These are phyloP conservation scores for Ceratocystis alfenasii DNA, from an alignment of 2,329 filamentous ascomycete species.

Conservation along the genomic window DNA sequence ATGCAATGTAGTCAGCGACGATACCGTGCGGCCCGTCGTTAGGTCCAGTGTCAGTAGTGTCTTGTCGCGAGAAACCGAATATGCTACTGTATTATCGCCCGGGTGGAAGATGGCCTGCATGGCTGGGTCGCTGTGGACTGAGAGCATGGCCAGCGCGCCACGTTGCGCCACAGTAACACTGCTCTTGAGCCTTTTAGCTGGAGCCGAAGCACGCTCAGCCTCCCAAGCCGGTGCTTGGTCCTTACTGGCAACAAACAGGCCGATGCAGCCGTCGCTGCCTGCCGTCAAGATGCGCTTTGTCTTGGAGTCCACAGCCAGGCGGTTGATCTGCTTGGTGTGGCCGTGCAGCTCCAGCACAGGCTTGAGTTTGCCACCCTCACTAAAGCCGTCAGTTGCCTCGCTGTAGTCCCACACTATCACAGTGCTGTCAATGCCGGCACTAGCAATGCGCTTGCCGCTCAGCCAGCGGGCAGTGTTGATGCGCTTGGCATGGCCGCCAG, in stretches of 20 bases:
- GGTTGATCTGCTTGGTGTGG: conserved; percentile 63
- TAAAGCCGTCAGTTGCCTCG: conserved; percentile 49
- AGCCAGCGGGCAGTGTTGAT: conserved; percentile 78
- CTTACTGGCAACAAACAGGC: conserved; percentile 79
- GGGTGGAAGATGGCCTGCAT: conserved; percentile 77
- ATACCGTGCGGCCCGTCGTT: conserved; percentile 64
- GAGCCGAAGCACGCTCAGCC: conserved; percentile 44
- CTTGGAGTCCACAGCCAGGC: conserved; percentile 57
- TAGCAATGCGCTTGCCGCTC: conserved; percentile 60
- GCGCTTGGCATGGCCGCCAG: conserved; percentile 63
- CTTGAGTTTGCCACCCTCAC: conserved; percentile 53
- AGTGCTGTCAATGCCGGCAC: conserved; percentile 71
- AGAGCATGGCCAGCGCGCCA: conserved; percentile 64
- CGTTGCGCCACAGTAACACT: conserved; percentile 49
- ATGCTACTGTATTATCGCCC: conserved; percentile 73
- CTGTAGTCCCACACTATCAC: conserved; percentile 83
- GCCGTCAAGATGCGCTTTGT: conserved; percentile 74
- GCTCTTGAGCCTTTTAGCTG: conserved; percentile 34
- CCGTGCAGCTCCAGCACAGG: conserved; percentile 73
- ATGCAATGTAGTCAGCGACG: conserved; percentile 71
- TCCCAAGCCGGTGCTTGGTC: conserved; percentile 63
- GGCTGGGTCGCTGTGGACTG: conserved; percentile 60
- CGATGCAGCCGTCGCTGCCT: conserved; percentile 69
- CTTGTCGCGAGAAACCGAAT: conserved; percentile 86
- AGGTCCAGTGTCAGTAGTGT: conserved; percentile 84